Base-by-base conservation (phyloP, 2,329 filamentous ascomycete genomes). In the Ceratocystiopsis minuta region DNA sequence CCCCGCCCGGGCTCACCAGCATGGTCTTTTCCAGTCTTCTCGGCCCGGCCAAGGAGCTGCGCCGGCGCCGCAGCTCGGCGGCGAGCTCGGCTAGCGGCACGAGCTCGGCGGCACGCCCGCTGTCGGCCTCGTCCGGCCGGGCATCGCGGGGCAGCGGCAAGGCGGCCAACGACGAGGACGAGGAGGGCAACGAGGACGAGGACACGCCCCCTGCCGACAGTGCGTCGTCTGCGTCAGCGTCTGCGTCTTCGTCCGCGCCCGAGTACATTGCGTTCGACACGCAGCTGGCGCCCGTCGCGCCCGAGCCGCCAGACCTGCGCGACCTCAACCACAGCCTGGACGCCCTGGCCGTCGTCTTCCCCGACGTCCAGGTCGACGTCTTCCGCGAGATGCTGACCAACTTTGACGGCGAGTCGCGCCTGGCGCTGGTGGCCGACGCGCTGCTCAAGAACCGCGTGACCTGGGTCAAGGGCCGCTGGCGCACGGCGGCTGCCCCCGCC, bases 281-380 rank as follows among this genome's bases (percentile, higher is more conserved):
- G 31, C 67, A 78, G 51, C 62, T 78, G 20, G 56, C 55, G 16
- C 61, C 62, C 37, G 48, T 64, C 18, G 56, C 59, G 9, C 60
- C 63, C 49, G 72, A 78, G 45, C 62, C 69, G 33, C 69, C 72
- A 34, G 71, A 84, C 51, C 65, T 86, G 18, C 66, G 71, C 49
- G 72, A 79, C 45, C 67, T 88, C 39, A 88, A 88, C 60, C 64
- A 65, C 40, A 70, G 75, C 50, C 72, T 90, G 48, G 70, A 72
- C 46, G 73, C 69, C 13, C 69, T 90, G 36, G 72, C 75, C 17
- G 73, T 73, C 38, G 68, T 87, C 10, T 90, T 90, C 49, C 83
- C 83, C 24, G 75, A 87, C 57, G 66, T 87, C n/a, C 79, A 85
- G 57, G 67, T 82, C 45, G 80, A 87, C 50, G 82, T 87, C 16